phyloP scores from a whole-genome alignment of 2,329 filamentous ascomycete species.

The Penicillium decumbens region DNA sequence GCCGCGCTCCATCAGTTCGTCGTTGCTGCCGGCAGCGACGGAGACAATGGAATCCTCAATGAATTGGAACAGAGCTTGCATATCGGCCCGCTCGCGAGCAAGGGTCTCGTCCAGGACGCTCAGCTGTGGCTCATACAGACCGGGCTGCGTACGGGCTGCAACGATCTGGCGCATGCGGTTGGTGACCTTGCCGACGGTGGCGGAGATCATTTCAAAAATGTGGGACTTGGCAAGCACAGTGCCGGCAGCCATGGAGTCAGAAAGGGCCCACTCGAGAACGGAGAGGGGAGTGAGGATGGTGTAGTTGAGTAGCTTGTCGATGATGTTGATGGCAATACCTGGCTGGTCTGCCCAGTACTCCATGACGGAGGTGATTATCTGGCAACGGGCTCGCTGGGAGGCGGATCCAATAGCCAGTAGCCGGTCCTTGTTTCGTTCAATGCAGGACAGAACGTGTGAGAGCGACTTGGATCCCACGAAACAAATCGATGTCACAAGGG shows the following conservation, averaged over 20 bases:
- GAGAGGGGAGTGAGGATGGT: slow-evolving; percentile 81
- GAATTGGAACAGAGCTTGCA: slow-evolving; percentile 72
- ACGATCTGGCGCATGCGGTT: slow-evolving; percentile 78
- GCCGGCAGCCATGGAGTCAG: slow-evolving; percentile 60
- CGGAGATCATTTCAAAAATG: slow-evolving; percentile 83
- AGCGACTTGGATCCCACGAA: slow-evolving; percentile 92
- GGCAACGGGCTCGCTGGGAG: slow-evolving; percentile 70
- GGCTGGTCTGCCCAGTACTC: slow-evolving; percentile 91
- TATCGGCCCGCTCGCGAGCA: slow-evolving; percentile 64
- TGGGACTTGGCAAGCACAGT: slow-evolving; percentile 67
- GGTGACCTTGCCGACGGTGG: slow-evolving; percentile 86
- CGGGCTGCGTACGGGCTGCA: slow-evolving; percentile 55
- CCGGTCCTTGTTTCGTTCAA: slow-evolving; percentile 88
- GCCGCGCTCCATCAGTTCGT: slow-evolving; percentile 65
- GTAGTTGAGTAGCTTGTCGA: slow-evolving; percentile 97
- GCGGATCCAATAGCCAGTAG: slow-evolving; percentile 72
- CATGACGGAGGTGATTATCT: slow-evolving; percentile 88
- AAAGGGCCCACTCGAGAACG: slow-evolving; percentile 85
- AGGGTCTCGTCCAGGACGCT: slow-evolving; percentile 62
- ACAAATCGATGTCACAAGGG: slow-evolving; percentile 89
- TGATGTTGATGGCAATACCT: slow-evolving; percentile 82
- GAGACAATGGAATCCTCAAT: slow-evolving; percentile 73
- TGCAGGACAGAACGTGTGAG: slow-evolving; percentile 90
- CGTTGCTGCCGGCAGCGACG: slow-evolving; percentile 68
- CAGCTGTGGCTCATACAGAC: slow-evolving; percentile 52